A percentile compares a stretch with the other conserved stretches of the same genome.
Conservation (phyloP, 2,329 filamentous ascomycete genomes). For the Ophiocordyceps unilateralis region DNA sequence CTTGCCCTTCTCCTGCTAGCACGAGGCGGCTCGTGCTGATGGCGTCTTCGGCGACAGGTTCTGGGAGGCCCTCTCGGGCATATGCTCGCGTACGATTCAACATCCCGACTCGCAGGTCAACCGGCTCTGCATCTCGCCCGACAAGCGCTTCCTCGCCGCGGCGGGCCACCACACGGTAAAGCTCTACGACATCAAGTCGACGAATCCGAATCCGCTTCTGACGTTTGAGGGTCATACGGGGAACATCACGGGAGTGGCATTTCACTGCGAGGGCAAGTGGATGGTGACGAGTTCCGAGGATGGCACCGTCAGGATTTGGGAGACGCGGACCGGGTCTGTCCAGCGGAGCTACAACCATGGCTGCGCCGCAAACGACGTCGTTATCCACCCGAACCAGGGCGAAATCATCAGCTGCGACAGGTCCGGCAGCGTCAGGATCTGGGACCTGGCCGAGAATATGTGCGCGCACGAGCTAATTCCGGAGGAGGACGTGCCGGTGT, state of each 20-base stretch:
- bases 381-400: slow-evolving; percentile 98
- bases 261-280: slow-evolving; percentile 98
- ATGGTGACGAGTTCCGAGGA: slow-evolving; percentile 98
- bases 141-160: slow-evolving; percentile 92
- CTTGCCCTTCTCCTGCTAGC: slow-evolving; percentile 4
- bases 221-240: slow-evolving; percentile 92
- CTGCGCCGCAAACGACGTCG: slow-evolving; percentile 84
- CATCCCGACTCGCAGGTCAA: slow-evolving; percentile 98
- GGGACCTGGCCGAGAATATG: slow-evolving; percentile 93
- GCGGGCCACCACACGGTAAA: slow-evolving; percentile 70
- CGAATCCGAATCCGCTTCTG: slow-evolving; percentile 85
- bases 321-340: slow-evolving; percentile 68
- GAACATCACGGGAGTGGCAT: slow-evolving; percentile 91
- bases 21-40: slow-evolving; percentile 4
- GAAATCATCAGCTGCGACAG: slow-evolving; percentile 95
- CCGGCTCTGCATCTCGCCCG: slow-evolving; percentile 91
- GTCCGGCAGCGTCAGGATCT: slow-evolving; percentile 80
- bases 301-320: slow-evolving; percentile 94
- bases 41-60: slow-evolving; percentile 38
- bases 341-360: slow-evolving; percentile 90
- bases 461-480: slow-evolving; percentile 93
- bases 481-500: slow-evolving; percentile 84
- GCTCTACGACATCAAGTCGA: slow-evolving; percentile 95
- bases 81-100: slow-evolving; percentile 94
- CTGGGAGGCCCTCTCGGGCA: slow-evolving; percentile 95